phyloP scores from a whole-genome alignment of 345 rosid genomes.

The Salix viminalis region DNA sequence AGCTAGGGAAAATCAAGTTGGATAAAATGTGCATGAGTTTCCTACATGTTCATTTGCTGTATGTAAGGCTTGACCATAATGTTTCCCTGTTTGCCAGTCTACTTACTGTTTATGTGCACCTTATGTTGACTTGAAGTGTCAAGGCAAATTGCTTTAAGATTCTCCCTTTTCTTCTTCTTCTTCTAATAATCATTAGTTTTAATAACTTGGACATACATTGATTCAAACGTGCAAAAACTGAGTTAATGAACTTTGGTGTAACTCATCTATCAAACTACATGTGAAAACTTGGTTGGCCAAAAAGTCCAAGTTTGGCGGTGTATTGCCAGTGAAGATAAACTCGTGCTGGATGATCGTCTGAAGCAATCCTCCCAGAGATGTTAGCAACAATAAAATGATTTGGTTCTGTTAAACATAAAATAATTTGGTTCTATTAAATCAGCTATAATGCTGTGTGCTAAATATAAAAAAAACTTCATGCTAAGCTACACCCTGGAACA shows the following conservation, averaged over 20 bases:
- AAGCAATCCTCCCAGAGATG: background rate
- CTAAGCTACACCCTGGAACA: background rate
- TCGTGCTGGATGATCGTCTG: too few species aligned
- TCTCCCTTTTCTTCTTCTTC: background rate
- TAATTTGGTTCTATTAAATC: background rate
- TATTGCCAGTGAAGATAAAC: background rate
- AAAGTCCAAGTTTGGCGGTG: background rate
- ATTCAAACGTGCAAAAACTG: background rate
- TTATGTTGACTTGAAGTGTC: too few species aligned
- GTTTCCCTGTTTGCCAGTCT: background rate
- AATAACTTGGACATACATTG: background rate
- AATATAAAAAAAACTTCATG: too few species aligned
- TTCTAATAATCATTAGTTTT: background rate
- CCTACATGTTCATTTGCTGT: background rate
- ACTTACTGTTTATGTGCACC: too few species aligned
- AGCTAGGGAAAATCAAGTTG: background rate
- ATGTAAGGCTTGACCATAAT: background rate
- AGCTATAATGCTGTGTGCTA: background rate
- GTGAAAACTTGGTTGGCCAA: background rate
- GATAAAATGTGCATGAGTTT: background rate
- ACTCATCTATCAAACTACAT: background rate
- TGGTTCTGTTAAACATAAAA: background rate
- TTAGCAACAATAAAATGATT: background rate
- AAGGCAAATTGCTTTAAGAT: too few species aligned
- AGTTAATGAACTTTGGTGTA: background rate